These are phyloP conservation scores for Amanita phalloides DNA, from an alignment of 768 basidiomycete genomes.

Conservation along the genomic window DNA sequence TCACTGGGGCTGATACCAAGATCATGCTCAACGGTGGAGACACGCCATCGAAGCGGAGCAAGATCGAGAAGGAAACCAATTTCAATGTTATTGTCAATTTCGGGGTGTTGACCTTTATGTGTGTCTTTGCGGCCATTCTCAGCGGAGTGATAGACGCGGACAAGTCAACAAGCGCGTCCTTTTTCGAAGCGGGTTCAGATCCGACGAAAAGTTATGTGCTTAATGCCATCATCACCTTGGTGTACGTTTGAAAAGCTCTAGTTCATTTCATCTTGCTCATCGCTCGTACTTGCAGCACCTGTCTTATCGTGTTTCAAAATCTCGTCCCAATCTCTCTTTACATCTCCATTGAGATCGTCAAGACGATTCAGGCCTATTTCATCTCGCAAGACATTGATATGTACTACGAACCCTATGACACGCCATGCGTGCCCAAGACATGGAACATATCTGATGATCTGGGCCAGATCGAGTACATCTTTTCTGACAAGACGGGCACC, in stretches of 20 bases:
- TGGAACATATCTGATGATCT: slow-evolving; percentile 99
- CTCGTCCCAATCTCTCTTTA: slow-evolving; percentile 94
- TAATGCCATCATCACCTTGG: slow-evolving; percentile 83
- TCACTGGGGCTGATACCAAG: slow-evolving; percentile 88
- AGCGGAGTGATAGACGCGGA: slow-evolving; percentile 61
- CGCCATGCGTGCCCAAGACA: slow-evolving; percentile 88
- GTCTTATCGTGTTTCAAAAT: slow-evolving; percentile 94
- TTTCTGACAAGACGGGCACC: slow-evolving; percentile 92
- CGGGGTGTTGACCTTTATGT: slow-evolving; percentile 64
- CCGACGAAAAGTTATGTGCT: slow-evolving; percentile 50
- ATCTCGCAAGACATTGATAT: slow-evolving; percentile 95
- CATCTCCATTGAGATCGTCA: slow-evolving; percentile 97
- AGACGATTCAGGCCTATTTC: slow-evolving; percentile 95
- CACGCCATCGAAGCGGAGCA: slow-evolving; percentile 93
- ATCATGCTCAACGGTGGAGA: slow-evolving; percentile 89
- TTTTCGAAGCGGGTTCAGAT: slow-evolving; percentile 61
- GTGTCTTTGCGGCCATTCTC: slow-evolving; percentile 61
- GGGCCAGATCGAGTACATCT: slow-evolving; percentile 92
- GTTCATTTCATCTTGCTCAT: slow-evolving; percentile 3
- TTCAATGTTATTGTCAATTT: slow-evolving; percentile 98
- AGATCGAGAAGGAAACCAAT: slow-evolving; percentile 97
- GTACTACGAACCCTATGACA: slow-evolving; percentile 85
- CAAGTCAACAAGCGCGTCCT: slow-evolving; percentile 51
- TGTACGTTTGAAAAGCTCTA: slow-evolving; percentile 40
- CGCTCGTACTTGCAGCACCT: slow-evolving; percentile 43